Conservation (phyloP, 2,329 filamentous ascomycete genomes). For the Paracoccidioides brasiliensis region DNA sequence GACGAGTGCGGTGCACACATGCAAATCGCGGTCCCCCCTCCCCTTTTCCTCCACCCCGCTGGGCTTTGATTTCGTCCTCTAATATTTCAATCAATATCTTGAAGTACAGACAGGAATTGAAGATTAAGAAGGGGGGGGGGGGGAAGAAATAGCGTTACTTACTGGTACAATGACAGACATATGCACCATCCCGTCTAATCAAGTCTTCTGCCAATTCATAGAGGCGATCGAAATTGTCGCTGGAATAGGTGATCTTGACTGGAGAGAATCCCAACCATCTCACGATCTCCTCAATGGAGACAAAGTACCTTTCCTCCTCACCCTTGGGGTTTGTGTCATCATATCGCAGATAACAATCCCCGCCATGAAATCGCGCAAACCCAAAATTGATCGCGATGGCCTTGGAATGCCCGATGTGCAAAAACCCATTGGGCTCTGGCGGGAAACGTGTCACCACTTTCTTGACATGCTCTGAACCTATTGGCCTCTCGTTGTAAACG, state of each 20-base stretch:
- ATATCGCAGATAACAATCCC: slow-evolving; percentile 63
- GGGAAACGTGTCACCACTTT: slow-evolving; percentile 57
- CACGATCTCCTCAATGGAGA: slow-evolving; percentile 78
- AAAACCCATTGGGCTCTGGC: slow-evolving; percentile 81
- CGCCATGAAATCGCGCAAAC: slow-evolving; percentile 73
- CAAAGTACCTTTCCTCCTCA: slow-evolving; percentile 81
- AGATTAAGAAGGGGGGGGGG: background rate
- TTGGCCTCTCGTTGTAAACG: slow-evolving; percentile 56
- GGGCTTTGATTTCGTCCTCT: slow-evolving; percentile 70
- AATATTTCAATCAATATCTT: background rate
- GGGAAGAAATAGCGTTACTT: slow-evolving; percentile 8
- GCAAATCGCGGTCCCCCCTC: slow-evolving; percentile 59
- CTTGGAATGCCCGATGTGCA: slow-evolving; percentile 90
- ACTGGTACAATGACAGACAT: slow-evolving; percentile 77
- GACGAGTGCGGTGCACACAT: slow-evolving; percentile 65
- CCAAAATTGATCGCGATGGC: slow-evolving; percentile 95
- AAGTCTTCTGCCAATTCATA: slow-evolving; percentile 83
- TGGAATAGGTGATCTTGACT: slow-evolving; percentile 67
- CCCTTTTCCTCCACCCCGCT: slow-evolving; percentile 60
- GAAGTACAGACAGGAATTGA: background rate
- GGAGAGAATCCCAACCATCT: slow-evolving; percentile 72
- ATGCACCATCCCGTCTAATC: slow-evolving; percentile 54
- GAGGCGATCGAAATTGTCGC: slow-evolving; percentile 76
- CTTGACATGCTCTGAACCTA: slow-evolving; percentile 27
- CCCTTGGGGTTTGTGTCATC: slow-evolving; percentile 94